phyloP scores from a whole-genome alignment of 2,329 filamentous ascomycete genomes.

The Pestalotiopsis sp. region DNA sequence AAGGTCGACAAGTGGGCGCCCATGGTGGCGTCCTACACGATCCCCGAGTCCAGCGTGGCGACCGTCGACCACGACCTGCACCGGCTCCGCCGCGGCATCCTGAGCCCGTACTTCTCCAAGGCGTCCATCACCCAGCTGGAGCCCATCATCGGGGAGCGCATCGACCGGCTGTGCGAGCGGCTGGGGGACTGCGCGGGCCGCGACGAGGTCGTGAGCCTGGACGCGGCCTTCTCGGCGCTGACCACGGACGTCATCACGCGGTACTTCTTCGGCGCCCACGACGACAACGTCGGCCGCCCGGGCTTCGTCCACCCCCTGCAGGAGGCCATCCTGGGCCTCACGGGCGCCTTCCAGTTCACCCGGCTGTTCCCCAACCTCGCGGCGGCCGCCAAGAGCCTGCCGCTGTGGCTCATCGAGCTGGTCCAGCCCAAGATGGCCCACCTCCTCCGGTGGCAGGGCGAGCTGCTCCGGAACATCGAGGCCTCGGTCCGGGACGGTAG shows the following conservation, averaged over 20 bases:
- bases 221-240: slow-evolving; percentile 19
- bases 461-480: neutral
- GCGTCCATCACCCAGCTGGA: slow-evolving; percentile 17
- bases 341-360: neutral
- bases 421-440: neutral
- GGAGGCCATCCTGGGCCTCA: neutral
- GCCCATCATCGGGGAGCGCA: slow-evolving; percentile 18
- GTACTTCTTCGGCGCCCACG: neutral
- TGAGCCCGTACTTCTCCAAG: slow-evolving; percentile 27
- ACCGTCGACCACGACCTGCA: slow-evolving; percentile 13
- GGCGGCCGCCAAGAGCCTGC: neutral
- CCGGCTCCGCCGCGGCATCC: slow-evolving; percentile 16
- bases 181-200: slow-evolving; percentile 22
- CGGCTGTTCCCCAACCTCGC: neutral
- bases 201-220: slow-evolving; percentile 16
- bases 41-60: slow-evolving; percentile 1
- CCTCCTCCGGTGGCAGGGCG: neutral
- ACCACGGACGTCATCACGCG: slow-evolving; percentile 21
- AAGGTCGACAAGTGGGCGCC: slow-evolving; percentile 17
- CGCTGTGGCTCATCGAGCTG: neutral
- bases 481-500: neutral
- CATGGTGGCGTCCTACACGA: neutral
- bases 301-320: neutral
- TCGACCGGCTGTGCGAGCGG: slow-evolving; percentile 19
- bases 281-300: neutral